Conservation (phyloP, 2,329 filamentous ascomycete species). For the Cytospora piceicola region DNA sequence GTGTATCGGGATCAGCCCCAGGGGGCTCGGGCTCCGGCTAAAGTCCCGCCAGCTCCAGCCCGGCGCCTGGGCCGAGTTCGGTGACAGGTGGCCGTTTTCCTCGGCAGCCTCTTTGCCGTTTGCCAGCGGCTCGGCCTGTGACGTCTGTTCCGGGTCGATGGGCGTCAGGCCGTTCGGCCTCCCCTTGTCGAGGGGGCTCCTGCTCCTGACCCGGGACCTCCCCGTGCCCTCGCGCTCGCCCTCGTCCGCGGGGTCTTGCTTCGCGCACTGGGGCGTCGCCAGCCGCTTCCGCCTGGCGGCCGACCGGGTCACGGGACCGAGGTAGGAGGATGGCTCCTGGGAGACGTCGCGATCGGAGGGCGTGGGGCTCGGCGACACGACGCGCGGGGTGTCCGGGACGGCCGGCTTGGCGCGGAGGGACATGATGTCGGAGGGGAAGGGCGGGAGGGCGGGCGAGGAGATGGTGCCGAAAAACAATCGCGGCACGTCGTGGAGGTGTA, state of each 20-base stretch:
- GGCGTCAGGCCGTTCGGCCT: conserved; percentile 58
- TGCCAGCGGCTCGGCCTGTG: conserved; percentile 35
- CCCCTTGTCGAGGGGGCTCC: conserved; percentile 64
- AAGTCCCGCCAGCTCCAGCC: conserved; percentile 85
- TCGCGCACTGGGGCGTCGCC: conserved; percentile 61
- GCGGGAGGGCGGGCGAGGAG: conserved; percentile 59
- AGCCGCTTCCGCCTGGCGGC: conserved; percentile 64
- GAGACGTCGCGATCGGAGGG: conserved; percentile 60
- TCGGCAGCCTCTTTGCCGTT: conserved; percentile 37
- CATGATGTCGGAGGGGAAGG: conserved; percentile 58
- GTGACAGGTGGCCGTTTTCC: conserved; percentile 72
- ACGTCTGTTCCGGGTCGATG: conserved; percentile 45
- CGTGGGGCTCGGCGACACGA: conserved; percentile 87
- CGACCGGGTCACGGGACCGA: conserved; percentile 77
- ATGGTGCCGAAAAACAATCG: conserved; percentile 62
- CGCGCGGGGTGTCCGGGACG: conserved; percentile 79
- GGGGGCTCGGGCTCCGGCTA: conserved; percentile 87
- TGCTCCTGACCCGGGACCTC: conserved; percentile 71
- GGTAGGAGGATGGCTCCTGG: conserved; percentile 60
- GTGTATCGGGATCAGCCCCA: conserved; percentile 95
- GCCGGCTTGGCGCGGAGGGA: conserved; percentile 54
- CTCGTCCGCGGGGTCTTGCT: conserved; percentile 58
- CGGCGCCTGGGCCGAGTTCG: conserved; percentile 62
- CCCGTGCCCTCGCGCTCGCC: conserved; percentile 53
- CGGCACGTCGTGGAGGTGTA: conserved; percentile 51